Percentiles rank a stretch among this genome's conserved stretches.
Conservation (phyloP, 129 eudicot species). For the Kitagawia praeruptora region DNA sequence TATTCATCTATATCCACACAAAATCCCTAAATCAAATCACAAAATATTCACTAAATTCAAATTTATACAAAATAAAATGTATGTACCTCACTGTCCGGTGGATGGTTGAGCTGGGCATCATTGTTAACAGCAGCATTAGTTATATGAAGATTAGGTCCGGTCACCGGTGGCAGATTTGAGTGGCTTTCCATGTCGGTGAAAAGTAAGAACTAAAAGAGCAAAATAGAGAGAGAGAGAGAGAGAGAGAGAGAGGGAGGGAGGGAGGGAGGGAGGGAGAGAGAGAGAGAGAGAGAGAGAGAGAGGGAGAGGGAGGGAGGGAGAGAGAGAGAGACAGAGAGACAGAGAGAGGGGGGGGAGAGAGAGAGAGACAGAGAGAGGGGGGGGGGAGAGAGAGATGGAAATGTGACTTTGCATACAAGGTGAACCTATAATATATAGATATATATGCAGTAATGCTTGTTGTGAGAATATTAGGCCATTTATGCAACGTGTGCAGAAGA, state of each 20-base stretch:
- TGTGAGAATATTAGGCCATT: background rate
- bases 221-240: background rate
- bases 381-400: background rate
- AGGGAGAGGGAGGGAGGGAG: too few relatives aligned
- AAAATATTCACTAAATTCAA: background rate
- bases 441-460: background rate
- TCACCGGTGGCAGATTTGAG: background rate
- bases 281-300: too few relatives aligned
- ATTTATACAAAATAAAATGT: background rate
- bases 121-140: background rate
- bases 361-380: background rate
- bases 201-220: background rate
- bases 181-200: background rate
- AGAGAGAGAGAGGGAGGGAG: background rate
- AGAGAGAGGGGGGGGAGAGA: too few relatives aligned
- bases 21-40: background rate
- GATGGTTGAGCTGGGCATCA: background rate
- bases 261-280: background rate
- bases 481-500: background rate
- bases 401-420: background rate
- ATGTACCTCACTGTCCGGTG: background rate
- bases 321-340: too few relatives aligned
- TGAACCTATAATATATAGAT: background rate
- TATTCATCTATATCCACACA: slow-evolving; percentile 45
- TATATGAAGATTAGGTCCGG: background rate